Base-by-base conservation (phyloP, 495 filamentous ascomycete genomes). In the Neurospora terricola region DNA sequence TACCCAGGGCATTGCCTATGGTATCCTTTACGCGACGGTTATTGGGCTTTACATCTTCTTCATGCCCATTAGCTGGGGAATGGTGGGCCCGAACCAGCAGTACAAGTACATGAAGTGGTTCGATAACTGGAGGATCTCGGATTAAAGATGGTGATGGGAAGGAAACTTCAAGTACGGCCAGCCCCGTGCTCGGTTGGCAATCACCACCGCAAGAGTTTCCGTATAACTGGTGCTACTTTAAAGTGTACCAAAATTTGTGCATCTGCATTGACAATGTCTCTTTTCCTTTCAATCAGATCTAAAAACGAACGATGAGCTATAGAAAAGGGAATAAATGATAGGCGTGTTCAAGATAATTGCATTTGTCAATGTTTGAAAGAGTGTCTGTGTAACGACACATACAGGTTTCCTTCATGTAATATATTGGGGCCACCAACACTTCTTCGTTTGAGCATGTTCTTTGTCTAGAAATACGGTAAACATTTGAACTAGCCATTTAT, bases 71-170 rank as follows among this genome's bases (percentile, higher is more conserved):
- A 94, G 93, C 78, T 99, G 96, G 84, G 96, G 96, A 48, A 99
- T 99, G 92, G 90, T 90, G 70, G 96, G 96, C 12, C 82, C 87
- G 45, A 92, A 92, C 81, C 87, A 88, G 80, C 86, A 98, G 81
- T 98, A 93, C 88, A 88, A 84, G 77, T 93, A 99, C 84, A 84
- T 99, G 84, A 97, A 93, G 84, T 99, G 96, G 96, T 90, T 97
- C 73, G 83, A 86, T 73, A 84, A 79, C 66, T 91, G 90, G 90
- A 84, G 88, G 73, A 88, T 92, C 74, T 86, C 89, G 71, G 88
- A 92, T 87, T 84, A 79, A 75, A 43, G n/a, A 37, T 36, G 18
- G 10, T 38, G 37, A 38, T 36, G 54, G 37, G 40, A 43, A 62
- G 69, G 66, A 73, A 18, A 66, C 12, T 34, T 34, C 34, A 34